Conservation (phyloP, 1,284 basidiomycete species). For the Wolfiporia cocos region DNA sequence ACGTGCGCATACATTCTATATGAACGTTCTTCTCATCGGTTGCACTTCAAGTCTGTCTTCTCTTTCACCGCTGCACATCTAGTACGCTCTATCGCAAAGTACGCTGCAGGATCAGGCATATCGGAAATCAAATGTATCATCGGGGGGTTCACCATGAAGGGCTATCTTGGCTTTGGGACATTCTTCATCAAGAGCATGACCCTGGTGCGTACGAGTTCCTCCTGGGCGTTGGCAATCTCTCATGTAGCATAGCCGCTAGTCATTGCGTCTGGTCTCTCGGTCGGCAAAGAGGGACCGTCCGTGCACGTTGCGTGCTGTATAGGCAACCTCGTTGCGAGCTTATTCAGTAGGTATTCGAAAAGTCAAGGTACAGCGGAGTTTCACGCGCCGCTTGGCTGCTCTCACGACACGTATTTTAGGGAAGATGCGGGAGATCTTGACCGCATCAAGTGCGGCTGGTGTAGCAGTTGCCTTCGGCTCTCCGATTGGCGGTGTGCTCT, state of each 20-base stretch:
- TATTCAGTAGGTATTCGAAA: conserved; percentile 78
- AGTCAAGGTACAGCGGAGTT: conserved; percentile 83
- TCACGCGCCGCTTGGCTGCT: too few species aligned
- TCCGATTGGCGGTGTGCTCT: conserved; percentile 68
- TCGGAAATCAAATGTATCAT: conserved; percentile 99
- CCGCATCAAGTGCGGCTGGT: conserved; percentile 94
- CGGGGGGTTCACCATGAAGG: conserved; percentile 95
- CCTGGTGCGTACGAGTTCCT: conserved; percentile 52
- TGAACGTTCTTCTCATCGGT: not conserved
- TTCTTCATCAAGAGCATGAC: conserved; percentile 90
- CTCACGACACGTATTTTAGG: conserved; percentile 38
- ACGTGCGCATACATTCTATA: conserved; percentile 26
- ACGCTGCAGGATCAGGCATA: conserved; percentile 97
- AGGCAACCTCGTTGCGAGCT: conserved; percentile 80
- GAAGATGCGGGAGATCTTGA: conserved; percentile 94
- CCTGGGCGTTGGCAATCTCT: not conserved
- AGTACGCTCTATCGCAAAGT: conserved; percentile 85
- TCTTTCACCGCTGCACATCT: conserved; percentile 85
- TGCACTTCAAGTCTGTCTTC: conserved; percentile 54
- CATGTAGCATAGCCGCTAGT: conserved; percentile 71
- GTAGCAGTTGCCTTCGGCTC: conserved; percentile 92
- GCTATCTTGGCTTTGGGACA: conserved; percentile 87
- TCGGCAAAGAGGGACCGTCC: conserved; percentile 98
- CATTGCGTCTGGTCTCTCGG: conserved; percentile 96
- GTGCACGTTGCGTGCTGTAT: conserved; percentile 97